These are phyloP conservation scores for Cicer chorassanicum DNA, from an alignment of 306 rosid species.

Conservation along the genomic window DNA sequence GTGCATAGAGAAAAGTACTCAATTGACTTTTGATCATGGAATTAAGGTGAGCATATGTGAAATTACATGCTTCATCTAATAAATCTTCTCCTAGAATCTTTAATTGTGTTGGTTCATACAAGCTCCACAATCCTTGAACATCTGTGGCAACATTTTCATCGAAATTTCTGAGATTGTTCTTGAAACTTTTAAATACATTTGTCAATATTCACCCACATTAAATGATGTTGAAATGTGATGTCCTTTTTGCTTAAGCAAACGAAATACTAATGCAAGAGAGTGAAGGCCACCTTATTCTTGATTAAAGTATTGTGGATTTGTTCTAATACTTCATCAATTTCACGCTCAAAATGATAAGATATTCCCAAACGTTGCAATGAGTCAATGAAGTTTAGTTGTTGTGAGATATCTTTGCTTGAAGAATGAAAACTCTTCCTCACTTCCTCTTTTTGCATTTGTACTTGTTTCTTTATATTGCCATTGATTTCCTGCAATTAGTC, in stretches of 20 bases:
- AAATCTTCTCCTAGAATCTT: conserved; percentile 49
- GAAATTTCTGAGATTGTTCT: conserved; percentile 43
- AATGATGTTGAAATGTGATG: conserved; percentile 33
- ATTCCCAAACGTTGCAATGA: conserved; percentile 42
- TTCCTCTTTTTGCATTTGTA: conserved; percentile 38
- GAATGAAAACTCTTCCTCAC: conserved; percentile 43
- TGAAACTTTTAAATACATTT: conserved; percentile 55
- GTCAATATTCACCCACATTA: not conserved
- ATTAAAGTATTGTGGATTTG: not conserved
- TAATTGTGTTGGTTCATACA: conserved; percentile 58
- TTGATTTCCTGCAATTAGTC: conserved; percentile 12
- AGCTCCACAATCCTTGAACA: conserved; percentile 50
- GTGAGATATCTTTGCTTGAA: not conserved
- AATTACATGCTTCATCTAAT: conserved; percentile 52
- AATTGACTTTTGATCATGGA: not conserved
- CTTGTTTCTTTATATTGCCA: conserved; percentile 3
- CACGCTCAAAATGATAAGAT: conserved; percentile 42
- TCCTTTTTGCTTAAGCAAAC: conserved; percentile 50
- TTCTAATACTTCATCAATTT: conserved; percentile 36
- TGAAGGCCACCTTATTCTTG: conserved; percentile 22
- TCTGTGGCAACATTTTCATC: conserved; percentile 30
- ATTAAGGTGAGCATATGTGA: conserved; percentile 27
- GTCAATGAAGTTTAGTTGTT: conserved; percentile 37
- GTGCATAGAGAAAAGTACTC: conserved; percentile 19
- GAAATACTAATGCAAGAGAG: conserved; percentile 49